Conservation (phyloP, 176 grass and related monocot species). For the Carex kokanica region DNA sequence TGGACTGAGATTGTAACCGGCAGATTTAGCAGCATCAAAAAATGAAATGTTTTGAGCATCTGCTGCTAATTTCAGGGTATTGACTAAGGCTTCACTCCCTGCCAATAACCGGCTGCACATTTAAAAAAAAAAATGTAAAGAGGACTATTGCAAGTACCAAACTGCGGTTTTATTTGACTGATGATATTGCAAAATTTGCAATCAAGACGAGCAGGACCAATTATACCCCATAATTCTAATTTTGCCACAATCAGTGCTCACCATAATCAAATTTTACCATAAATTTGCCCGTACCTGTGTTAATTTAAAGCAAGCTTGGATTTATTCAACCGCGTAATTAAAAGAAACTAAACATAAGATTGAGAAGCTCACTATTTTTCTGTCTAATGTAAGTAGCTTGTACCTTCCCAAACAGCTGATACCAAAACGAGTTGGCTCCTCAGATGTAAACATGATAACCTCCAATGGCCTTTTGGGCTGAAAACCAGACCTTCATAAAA, state of each 20-base stretch:
- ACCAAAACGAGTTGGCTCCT: constrained; percentile 96
- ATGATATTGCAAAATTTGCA: not conserved
- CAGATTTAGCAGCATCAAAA: constrained; percentile 71
- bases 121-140: constrained; percentile 26
- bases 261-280: not conserved
- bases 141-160: not conserved
- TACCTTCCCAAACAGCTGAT: constrained; percentile 96
- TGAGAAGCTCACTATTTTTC: not conserved
- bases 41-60: constrained; percentile 83
- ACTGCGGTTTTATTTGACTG: not conserved
- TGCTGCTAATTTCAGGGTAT: constrained; percentile 56
- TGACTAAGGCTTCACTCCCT: constrained; percentile 54
- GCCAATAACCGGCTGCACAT: constrained; percentile 82
- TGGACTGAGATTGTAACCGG: constrained; percentile 58
- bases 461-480: constrained; percentile 81
- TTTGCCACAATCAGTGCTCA: not conserved
- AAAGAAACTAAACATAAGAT: not conserved
- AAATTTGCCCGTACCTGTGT: not conserved
- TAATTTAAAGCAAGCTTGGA: too few relatives aligned
- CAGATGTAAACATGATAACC: constrained; percentile 98
- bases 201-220: not conserved
- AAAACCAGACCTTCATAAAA: constrained; percentile 51
- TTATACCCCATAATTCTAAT: not conserved
- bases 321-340: not conserved
- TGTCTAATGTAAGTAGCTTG: not conserved